Conservation (phyloP, 2,329 filamentous ascomycete genomes). For the Juglanconis oblonga region DNA sequence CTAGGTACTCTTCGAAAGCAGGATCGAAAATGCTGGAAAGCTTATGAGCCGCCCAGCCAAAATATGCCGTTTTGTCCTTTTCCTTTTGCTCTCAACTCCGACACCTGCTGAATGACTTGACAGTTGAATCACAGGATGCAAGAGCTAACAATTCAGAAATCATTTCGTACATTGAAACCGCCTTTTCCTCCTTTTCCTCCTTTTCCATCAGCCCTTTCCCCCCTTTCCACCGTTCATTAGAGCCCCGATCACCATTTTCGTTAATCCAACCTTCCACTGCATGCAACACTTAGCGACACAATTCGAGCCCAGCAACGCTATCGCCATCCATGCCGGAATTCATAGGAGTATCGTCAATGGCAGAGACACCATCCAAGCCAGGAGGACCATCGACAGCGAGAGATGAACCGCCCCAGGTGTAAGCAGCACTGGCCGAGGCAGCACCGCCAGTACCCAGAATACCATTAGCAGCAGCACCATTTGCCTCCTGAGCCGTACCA, state of each 20-base stretch:
- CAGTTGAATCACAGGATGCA: neutral
- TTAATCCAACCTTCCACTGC: too few species aligned
- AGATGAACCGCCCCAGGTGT: too few species aligned
- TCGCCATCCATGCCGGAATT: too few species aligned
- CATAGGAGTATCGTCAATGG: too few species aligned
- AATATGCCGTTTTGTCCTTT: neutral
- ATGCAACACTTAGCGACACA: too few species aligned
- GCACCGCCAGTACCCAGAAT: neutral
- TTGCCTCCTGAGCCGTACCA: neutral
- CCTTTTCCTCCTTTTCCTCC: neutral
- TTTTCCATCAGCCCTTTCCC: neutral
- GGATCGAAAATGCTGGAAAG: neutral
- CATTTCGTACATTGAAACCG: neutral
- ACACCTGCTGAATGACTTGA: neutral
- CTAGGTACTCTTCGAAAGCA: neutral
- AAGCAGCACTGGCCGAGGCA: too few species aligned
- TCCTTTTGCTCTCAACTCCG: neutral
- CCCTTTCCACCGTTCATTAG: neutral
- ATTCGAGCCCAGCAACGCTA: too few species aligned
- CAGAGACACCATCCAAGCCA: too few species aligned
- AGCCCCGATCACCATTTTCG: neutral
- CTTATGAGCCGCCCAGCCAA: neutral
- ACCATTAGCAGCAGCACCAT: neutral
- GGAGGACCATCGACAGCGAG: too few species aligned
- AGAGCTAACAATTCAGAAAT: slow-evolving; percentile 1